These are phyloP conservation scores for Boeremia exigua DNA, from an alignment of 2,329 filamentous ascomycete genomes.

Conservation along the genomic window DNA sequence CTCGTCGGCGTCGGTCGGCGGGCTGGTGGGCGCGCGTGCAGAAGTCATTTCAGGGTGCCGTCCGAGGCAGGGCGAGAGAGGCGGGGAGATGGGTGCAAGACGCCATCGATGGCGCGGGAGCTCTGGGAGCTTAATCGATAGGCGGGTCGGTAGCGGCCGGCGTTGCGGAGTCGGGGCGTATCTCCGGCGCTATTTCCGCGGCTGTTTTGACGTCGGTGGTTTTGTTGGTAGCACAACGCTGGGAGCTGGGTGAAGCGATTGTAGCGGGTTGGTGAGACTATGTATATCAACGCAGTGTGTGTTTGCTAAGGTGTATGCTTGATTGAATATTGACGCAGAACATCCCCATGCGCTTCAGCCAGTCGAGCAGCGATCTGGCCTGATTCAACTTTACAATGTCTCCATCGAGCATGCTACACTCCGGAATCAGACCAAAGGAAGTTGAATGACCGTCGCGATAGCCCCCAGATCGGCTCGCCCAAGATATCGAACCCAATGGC, in stretches of 20 bases:
- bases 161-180: conserved; percentile 2
- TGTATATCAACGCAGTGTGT: too few relatives aligned
- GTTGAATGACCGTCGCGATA: too few relatives aligned
- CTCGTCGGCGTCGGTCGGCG: conserved; percentile 34
- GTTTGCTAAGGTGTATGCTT: too few relatives aligned
- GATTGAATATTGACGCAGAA: too few relatives aligned
- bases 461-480: too few relatives aligned
- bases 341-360: too few relatives aligned
- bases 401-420: too few relatives aligned
- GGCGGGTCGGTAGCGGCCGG: conserved; percentile 8
- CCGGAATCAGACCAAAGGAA: too few relatives aligned
- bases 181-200: conserved; percentile 8
- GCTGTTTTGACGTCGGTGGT: neutral
- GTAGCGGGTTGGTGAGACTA: too few relatives aligned
- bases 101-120: conserved; percentile 11
- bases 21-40: conserved; percentile 29
- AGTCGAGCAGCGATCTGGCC: too few relatives aligned
- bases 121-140: conserved; percentile 16
- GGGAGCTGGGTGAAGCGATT: too few relatives aligned
- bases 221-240: neutral
- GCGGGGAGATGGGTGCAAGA: conserved; percentile 1
- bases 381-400: too few relatives aligned
- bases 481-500: neutral
- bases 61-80: neutral
- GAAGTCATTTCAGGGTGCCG: conserved; percentile 32